Conservation (phyloP, 73 alveolate genomes). For the Tetrahymena borealis region DNA sequence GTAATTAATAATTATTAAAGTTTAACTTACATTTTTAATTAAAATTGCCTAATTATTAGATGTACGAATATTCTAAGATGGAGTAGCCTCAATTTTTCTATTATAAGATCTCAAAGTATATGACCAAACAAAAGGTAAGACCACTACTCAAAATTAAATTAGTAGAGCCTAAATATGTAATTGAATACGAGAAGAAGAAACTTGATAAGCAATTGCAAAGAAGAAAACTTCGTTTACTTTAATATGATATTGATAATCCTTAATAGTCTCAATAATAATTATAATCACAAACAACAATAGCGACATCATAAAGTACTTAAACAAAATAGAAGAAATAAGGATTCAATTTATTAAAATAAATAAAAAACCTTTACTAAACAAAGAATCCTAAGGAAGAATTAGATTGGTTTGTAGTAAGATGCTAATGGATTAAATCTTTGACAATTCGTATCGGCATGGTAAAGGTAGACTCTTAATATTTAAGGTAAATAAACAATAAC, state of each 20-base stretch:
- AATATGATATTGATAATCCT: neutral
- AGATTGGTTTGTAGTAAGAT: neutral
- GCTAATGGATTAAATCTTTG: neutral
- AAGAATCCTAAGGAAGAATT: neutral
- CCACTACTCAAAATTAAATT: conserved; percentile 17
- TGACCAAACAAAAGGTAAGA: conserved; percentile 26
- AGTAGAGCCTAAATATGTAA: neutral
- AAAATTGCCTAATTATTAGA: neutral
- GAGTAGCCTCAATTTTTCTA: neutral
- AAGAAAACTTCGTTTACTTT: neutral
- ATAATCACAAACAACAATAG: neutral
- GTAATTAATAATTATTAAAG: conserved; percentile 4
- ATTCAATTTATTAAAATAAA: neutral
- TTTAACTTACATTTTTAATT: neutral
- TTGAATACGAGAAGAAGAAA: neutral
- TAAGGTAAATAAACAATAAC: neutral
- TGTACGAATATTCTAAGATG: neutral
- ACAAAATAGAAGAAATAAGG: neutral
- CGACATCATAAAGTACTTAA: too few relatives aligned
- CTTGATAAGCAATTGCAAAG: neutral
- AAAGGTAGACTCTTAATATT: neutral
- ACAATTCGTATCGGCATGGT: neutral
- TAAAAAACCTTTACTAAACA: neutral
- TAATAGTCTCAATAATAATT: neutral
- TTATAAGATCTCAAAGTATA: conserved; percentile 38